Conservation (phyloP, 2,329 filamentous ascomycete genomes). For the Hypoxylon sp. region DNA sequence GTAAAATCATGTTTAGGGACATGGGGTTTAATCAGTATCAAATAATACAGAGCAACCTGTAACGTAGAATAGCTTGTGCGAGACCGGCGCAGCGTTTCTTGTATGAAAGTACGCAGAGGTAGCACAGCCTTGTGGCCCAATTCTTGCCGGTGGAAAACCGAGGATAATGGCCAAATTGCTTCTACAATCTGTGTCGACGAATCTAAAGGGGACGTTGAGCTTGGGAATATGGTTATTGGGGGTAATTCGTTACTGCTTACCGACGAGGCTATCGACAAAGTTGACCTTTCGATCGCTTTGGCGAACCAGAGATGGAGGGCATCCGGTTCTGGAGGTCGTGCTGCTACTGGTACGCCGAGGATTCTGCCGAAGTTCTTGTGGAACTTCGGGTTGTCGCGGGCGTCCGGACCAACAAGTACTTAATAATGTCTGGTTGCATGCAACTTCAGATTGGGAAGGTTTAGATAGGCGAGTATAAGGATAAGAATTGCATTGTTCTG, state of each 20-base stretch:
- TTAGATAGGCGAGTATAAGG: constrained; percentile 54
- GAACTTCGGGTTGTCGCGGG: constrained; percentile 62
- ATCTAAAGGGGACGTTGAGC: constrained; percentile 72
- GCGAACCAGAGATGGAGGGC: constrained; percentile 82
- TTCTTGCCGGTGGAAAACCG: constrained; percentile 81
- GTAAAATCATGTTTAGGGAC: constrained; percentile 88
- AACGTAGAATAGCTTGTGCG: constrained; percentile 97
- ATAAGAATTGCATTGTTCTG: constrained; percentile 64
- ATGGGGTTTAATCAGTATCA: constrained; percentile 93
- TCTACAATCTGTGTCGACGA: constrained; percentile 97
- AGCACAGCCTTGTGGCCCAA: constrained; percentile 82
- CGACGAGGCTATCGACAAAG: constrained; percentile 96
- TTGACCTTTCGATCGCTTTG: constrained; percentile 93
- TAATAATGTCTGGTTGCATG: constrained; percentile 53
- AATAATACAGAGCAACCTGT: constrained; percentile 95
- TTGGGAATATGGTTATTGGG: constrained; percentile 37
- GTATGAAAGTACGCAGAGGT: constrained; percentile 94
- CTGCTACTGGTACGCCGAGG: constrained; percentile 71
- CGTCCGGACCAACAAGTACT: constrained; percentile 55
- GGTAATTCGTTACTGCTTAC: constrained; percentile 74
- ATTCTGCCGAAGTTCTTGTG: constrained; percentile 75
- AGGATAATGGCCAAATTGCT: constrained; percentile 95
- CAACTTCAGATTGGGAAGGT: constrained; percentile 54
- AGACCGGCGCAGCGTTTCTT: constrained; percentile 94
- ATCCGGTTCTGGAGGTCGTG: constrained; percentile 69